phyloP scores from a whole-genome alignment of 2,329 filamentous ascomycete genomes.

The Massarina eburnea region DNA sequence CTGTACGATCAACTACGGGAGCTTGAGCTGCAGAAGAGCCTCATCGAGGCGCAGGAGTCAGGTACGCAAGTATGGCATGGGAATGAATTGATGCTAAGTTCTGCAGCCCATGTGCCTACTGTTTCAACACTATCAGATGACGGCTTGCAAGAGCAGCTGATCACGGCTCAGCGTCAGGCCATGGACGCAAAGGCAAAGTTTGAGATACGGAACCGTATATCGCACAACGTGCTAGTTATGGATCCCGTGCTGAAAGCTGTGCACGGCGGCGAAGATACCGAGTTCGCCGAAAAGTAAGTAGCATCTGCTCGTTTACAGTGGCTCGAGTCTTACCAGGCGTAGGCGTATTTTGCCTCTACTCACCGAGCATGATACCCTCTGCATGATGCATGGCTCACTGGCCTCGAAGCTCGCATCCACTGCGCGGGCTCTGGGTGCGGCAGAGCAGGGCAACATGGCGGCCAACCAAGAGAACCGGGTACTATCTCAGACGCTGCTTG shows the following conservation, averaged over 20 bases:
- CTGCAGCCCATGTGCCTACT: constrained; percentile 29
- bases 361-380: constrained; percentile 66
- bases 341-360: constrained; percentile 70
- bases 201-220: constrained; percentile 67
- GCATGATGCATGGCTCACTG: constrained; percentile 63
- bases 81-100: constrained; percentile 16
- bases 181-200: constrained; percentile 71
- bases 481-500: constrained; percentile 64
- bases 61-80: constrained; percentile 17
- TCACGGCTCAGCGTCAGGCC: constrained; percentile 62
- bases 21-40: constrained; percentile 69
- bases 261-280: constrained; percentile 65
- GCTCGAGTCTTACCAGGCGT: constrained; percentile 11
- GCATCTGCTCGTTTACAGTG: not conserved
- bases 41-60: constrained; percentile 55
- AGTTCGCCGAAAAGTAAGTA: constrained; percentile 67
- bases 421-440: constrained; percentile 56
- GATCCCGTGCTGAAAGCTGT: constrained; percentile 78
- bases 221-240: constrained; percentile 68
- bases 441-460: constrained; percentile 61
- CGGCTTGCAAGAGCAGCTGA: constrained; percentile 55
- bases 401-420: constrained; percentile 56
- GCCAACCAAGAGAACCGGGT: constrained; percentile 63
- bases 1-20: constrained; percentile 73
- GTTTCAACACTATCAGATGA: constrained; percentile 49